Base-by-base conservation (phyloP, 2,329 filamentous ascomycete species). In the Scytalidium lignicola region DNA sequence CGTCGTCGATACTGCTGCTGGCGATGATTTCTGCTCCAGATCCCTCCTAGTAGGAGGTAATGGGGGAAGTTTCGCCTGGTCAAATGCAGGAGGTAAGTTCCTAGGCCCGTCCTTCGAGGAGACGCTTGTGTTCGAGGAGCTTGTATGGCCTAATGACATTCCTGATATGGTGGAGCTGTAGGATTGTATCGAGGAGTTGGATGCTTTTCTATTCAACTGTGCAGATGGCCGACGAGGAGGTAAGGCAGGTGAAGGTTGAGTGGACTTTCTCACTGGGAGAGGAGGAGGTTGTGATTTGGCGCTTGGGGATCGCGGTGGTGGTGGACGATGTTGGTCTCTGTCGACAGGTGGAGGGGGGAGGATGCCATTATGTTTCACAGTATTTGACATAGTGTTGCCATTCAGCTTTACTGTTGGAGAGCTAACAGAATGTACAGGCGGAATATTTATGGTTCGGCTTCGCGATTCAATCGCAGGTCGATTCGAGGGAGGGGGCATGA, bases 131-230 rank as follows among this genome's bases (percentile, higher is more conserved):
- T 68, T 69, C 2, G 52, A 55, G 44, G 78, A 78, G 8, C 72
- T 74, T 22, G 65, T 59, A 2, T 68, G 54, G 23, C 57, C 72
- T 40, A 78, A 55, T 1, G 79, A 82, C 19, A 77, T 61, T 1
- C 70, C 73, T 3, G 81, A 83, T 15, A 78, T 59, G 10, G 70
- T 71, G 6, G 80, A 84, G 37, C 73, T 66, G 50, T 76, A 68
- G 2, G 80, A 83, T 12, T 74, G 58, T 23, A 79, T 78, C 2
- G 81, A 85, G 0, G 80, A 77, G 40, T 75, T 75, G 17, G 82
- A 85, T 44, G 71, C 76, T 20, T 80, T 72, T 4, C 65, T 65
- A 19, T 63, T 62, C 28, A 75, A 62, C 13, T 65, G 63, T 6
- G 69, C 63, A 2, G 75, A 75, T 2, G 73, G 62, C 21, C 72